Conservation (phyloP, 805 yeast species). For the Candida tibetensis region DNA sequence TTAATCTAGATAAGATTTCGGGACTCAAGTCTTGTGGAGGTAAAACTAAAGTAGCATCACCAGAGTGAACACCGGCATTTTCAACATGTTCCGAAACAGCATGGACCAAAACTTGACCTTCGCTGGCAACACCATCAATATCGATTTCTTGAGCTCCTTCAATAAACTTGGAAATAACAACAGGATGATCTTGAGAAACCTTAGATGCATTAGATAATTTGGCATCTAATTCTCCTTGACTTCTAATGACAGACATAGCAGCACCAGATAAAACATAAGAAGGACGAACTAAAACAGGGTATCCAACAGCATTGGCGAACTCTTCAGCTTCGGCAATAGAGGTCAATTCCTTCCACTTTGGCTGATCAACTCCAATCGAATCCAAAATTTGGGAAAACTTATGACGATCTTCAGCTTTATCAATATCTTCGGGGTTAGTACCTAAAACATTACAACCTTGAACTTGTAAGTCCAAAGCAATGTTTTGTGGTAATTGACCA, state of each 20-base stretch:
- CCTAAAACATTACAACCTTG: slow-evolving; percentile 89
- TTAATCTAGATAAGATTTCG: slow-evolving; percentile 65
- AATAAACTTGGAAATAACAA: slow-evolving; percentile 93
- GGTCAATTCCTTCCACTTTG: slow-evolving; percentile 94
- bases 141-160: slow-evolving; percentile 97
- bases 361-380: slow-evolving; percentile 92
- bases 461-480: slow-evolving; percentile 78
- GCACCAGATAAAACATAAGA: slow-evolving; percentile 97
- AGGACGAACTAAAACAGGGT: slow-evolving; percentile 96
- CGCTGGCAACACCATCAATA: slow-evolving; percentile 91
- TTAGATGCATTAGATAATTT: slow-evolving; percentile 86
- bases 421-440: slow-evolving; percentile 91
- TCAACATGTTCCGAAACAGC: slow-evolving; percentile 98
- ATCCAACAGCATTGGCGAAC: slow-evolving; percentile 84
- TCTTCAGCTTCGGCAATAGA: slow-evolving; percentile 79
- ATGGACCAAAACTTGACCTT: slow-evolving; percentile 87
- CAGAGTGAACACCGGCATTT: slow-evolving; percentile 98
- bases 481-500: slow-evolving; percentile 97
- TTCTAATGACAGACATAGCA: slow-evolving; percentile 92
- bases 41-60: slow-evolving; percentile 93
- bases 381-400: slow-evolving; percentile 93
- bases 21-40: slow-evolving; percentile 85
- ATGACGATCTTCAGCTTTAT: slow-evolving; percentile 97
- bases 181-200: slow-evolving; percentile 95
- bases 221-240: slow-evolving; percentile 72